Evolutionary conservation across 2,329 filamentous ascomycete species (phyloP).

Genomic region (Endoconidiophora laricicola): DNA sequence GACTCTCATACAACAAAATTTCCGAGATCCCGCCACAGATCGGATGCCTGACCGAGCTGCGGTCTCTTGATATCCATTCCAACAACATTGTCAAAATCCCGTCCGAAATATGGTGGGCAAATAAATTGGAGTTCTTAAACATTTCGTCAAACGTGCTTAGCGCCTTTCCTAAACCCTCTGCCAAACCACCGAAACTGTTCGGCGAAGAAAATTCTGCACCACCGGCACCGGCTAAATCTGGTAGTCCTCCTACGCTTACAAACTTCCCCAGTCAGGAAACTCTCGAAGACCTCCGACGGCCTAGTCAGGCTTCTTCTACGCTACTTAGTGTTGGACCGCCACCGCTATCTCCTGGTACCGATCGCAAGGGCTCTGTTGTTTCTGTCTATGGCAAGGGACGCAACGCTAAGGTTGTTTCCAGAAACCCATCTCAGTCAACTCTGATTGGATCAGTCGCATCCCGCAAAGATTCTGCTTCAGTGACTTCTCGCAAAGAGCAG

Average conservation of each 20-base stretch:
- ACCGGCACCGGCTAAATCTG: conserved; percentile 20
- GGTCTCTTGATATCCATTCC: conserved; percentile 72
- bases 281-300: conserved; percentile 43
- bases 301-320: conserved; percentile 69
- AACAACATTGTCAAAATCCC: conserved; percentile 86
- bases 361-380: conserved; percentile 69
- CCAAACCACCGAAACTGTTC: conserved; percentile 46
- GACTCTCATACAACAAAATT: conserved; percentile 81
- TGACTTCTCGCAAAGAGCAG: conserved; percentile 56
- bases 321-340: conserved; percentile 61
- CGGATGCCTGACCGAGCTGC: conserved; percentile 70
- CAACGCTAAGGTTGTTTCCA: conserved; percentile 69
- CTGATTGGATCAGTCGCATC: conserved; percentile 32
- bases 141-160: conserved; percentile 89
- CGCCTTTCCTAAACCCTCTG: conserved; percentile 73
- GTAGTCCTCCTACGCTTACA: conserved; percentile 27
- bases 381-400: conserved; percentile 68
- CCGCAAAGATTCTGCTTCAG: conserved; percentile 73
- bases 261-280: conserved; percentile 64
- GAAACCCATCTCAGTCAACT: conserved; percentile 33
- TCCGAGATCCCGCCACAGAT: conserved; percentile 74
- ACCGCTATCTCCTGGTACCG: conserved; percentile 40
- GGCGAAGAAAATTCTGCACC: conserved; percentile 29
- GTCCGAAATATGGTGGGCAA: conserved; percentile 90
- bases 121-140: conserved; percentile 78